Evolutionary conservation across 2,329 filamentous ascomycete species (phyloP).

Genomic region (Diaporthe destruens): DNA sequence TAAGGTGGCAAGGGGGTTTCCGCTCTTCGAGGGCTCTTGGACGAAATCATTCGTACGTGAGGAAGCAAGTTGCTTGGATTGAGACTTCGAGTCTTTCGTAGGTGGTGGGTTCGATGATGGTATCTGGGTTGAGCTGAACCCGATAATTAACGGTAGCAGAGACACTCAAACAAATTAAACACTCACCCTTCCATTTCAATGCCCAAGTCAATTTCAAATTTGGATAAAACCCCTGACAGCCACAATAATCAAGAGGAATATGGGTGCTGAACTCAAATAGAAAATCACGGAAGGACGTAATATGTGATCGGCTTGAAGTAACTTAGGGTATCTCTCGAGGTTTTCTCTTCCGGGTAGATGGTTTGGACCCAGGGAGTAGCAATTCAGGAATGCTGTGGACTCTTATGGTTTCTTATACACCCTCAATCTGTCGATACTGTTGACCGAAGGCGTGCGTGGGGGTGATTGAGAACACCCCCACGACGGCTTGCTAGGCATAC

Average conservation of each 20-base stretch:
- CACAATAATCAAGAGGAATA: neutral
- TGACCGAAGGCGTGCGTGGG: too few species aligned
- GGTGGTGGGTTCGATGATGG: neutral
- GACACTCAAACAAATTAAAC: neutral
- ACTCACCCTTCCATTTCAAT: neutral
- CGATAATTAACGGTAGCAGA: too few species aligned
- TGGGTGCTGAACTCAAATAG: too few species aligned
- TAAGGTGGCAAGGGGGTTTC: slow-evolving; percentile 9
- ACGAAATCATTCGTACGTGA: neutral
- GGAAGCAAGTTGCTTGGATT: neutral
- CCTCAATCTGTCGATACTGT: neutral
- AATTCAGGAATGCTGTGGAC: neutral
- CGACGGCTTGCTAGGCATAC: neutral
- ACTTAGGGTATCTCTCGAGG: neutral
- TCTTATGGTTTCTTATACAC: neutral
- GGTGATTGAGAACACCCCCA: neutral
- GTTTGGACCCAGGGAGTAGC: too few species aligned
- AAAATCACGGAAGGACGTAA: neutral
- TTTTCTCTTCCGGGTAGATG: neutral
- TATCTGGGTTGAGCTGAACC: neutral
- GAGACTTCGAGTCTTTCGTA: neutral
- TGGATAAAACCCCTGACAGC: neutral
- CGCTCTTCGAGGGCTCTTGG: slow-evolving; percentile 2
- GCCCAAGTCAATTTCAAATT: too few species aligned
- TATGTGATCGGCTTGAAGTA: neutral